Base-by-base conservation (phyloP, 129 eudicot species). In the Pittosporum tobira region DNA sequence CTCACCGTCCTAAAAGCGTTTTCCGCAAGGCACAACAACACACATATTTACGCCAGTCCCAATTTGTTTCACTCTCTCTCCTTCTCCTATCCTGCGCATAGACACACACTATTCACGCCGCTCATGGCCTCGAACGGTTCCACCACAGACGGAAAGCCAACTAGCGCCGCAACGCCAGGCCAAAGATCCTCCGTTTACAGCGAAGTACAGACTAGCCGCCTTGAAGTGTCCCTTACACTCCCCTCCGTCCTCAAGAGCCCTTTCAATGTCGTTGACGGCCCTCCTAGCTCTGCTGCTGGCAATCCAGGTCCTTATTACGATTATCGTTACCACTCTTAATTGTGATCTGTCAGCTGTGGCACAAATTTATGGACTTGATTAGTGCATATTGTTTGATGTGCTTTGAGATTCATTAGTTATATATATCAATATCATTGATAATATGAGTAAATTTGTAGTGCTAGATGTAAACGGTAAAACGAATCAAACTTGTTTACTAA, bases 281-380 rank as follows among this genome's bases (percentile, higher is more conserved):
- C 95, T 29, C 79, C 75, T 12, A 88, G 81, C 60, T 84, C 97
- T 15, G 83, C 95, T 62, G 80, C 83, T 28, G 95, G 93, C 25
- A 84, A 82, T 77, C 93, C 95, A 74, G 95, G 96, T 88, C 46
- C 1, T 27, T 47, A 19, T 36, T 26, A 13, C 11, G 7, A 45
- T 4, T 12, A 8, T 11, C 12, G 12, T 3, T n/a, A n/a, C n/a
- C n/a, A n/a, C n/a, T n/a, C 2, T 10, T 14, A 40, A n/a, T 14
- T 10, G 16, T n/a, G 4, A 14, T 40, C 46, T 3, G 10, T 16
- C 13, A 18, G 13, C 1, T 45, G 18, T 16, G 40, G 11, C 12
- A 8, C 23, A 34, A 29, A 15, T 53, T 6, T 59, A 25, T 31
- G 3, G 1, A 8, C 6, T 4, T 44, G 11, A 46, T 18, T 4